Conservation (phyloP, 2,329 filamentous ascomycete species). For the Colletotrichum trifolii region DNA sequence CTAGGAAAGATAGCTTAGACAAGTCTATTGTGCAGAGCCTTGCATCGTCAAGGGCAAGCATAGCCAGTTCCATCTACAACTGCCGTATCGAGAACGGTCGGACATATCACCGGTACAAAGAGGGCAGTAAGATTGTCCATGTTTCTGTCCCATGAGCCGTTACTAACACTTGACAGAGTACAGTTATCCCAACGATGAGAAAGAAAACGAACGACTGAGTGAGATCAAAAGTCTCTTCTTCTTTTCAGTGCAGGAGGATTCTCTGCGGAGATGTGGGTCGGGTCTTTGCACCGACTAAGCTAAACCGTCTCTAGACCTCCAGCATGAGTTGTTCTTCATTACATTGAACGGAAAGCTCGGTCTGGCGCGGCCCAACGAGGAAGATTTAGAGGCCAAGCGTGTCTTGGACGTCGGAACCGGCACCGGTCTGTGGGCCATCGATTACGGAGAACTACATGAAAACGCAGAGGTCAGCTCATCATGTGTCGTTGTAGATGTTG, state of each 20-base stretch:
- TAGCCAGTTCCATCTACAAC: slow-evolving; percentile 2
- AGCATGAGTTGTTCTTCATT: slow-evolving; percentile 43
- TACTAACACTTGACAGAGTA: background rate
- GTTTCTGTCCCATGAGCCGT: background rate
- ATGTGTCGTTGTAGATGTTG: background rate
- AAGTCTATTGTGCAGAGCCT: background rate
- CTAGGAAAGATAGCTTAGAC: background rate
- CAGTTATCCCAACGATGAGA: slow-evolving; percentile 13
- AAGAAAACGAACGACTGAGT: slow-evolving; percentile 19
- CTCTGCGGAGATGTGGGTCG: too few relatives aligned
- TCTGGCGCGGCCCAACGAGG: slow-evolving; percentile 35
- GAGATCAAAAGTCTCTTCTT: background rate
- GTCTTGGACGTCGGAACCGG: slow-evolving; percentile 60
- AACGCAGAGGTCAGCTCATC: slow-evolving; percentile 41
- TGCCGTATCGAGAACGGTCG: background rate
- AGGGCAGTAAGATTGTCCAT: background rate
- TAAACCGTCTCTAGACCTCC: slow-evolving; percentile 38
- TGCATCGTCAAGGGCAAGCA: background rate
- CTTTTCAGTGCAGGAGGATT: too few relatives aligned
- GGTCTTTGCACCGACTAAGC: background rate
- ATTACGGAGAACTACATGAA: slow-evolving; percentile 46
- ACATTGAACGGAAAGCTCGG: slow-evolving; percentile 41
- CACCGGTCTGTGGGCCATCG: slow-evolving; percentile 58
- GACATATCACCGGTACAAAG: slow-evolving; percentile 12
- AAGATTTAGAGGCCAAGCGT: slow-evolving; percentile 20